Base-by-base conservation (phyloP, 225 moss, liverwort and hornwort species). In the Pseudisothecium myosuroides region DNA sequence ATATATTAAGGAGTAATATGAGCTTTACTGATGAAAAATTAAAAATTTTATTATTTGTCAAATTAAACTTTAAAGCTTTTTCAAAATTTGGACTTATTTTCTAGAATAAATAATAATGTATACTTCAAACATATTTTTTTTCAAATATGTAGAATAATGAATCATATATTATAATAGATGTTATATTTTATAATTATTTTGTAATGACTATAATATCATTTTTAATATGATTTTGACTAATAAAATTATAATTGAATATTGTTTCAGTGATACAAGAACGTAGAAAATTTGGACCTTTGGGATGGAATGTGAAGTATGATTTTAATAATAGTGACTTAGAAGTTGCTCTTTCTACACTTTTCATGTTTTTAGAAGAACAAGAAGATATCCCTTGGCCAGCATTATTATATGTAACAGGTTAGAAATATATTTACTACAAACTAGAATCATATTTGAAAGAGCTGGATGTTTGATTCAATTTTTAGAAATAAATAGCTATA, bases 241-340 rank as follows among this genome's bases (percentile, higher is more conserved):
- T n/a, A 5, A 1, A 78, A 21, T 54, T 5, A 63, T 9, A 6
- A 80, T 49, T 58, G 10, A 43, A 5, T 37, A 34, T 59, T 13
- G 0, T 24, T 79, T 64, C 37, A 98, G 98, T 98, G 1, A 96
- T 98, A 63, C 98, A 98, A 95, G 98, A 98, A 66, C 91, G 98
- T 76, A 91, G 98, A 31, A 98, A 98, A 80, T 98, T 97, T 92
- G 98, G 98, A 85, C 98, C 98, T 11, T 68, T 98, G 21, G 98
- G 98, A 5, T 98, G 98, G 98, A 98, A 98, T 90, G 95, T 98
- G 27, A 98, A 98, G 86, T 98, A 98, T 58, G 98, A 98, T 83
- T 98, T 98, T 92, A 98, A 98, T 86, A 97, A 93, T 24, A 98
- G 97, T 90, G 98, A 98, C 31, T 91, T 97, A 22, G 98, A 98